Evolutionary conservation across 2,329 filamentous ascomycete genomes (phyloP).

Genomic region (Cladosporium halotolerans): DNA sequence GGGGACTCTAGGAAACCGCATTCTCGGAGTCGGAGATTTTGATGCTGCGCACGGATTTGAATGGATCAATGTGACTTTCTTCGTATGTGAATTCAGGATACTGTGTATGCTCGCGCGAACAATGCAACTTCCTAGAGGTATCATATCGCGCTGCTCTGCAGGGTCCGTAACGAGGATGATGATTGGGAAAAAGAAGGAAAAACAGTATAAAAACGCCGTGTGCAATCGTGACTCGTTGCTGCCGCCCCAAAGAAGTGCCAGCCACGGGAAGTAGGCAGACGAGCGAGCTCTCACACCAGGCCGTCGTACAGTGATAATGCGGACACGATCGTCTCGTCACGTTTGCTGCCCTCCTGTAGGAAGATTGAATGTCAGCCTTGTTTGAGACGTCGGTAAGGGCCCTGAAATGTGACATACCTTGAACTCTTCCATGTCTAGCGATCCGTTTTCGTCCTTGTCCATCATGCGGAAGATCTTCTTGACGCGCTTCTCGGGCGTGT

Average conservation of each 20-base stretch:
- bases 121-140: neutral
- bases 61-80: too few species aligned
- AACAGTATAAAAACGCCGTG: neutral
- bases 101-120: neutral
- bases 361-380: conserved; percentile 12
- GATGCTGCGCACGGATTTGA: too few species aligned
- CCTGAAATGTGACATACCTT: conserved; percentile 43
- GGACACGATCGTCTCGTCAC: conserved; percentile 97
- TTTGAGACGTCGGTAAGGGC: neutral
- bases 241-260: neutral
- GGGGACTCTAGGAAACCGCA: too few species aligned
- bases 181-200: neutral
- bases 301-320: conserved; percentile 94
- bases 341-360: conserved; percentile 77
- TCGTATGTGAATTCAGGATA: neutral
- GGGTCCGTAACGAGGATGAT: neutral
- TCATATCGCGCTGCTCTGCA: neutral
- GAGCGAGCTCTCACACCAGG: conserved; percentile 50
- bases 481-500: conserved; percentile 97
- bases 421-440: conserved; percentile 94
- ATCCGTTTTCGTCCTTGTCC: conserved; percentile 99
- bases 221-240: neutral
- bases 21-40: too few species aligned
- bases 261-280: too few species aligned
- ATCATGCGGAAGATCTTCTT: conserved; percentile 99